Base-by-base conservation (phyloP, 2,329 filamentous ascomycete genomes). In the Calonectria pseudoturangicola region DNA sequence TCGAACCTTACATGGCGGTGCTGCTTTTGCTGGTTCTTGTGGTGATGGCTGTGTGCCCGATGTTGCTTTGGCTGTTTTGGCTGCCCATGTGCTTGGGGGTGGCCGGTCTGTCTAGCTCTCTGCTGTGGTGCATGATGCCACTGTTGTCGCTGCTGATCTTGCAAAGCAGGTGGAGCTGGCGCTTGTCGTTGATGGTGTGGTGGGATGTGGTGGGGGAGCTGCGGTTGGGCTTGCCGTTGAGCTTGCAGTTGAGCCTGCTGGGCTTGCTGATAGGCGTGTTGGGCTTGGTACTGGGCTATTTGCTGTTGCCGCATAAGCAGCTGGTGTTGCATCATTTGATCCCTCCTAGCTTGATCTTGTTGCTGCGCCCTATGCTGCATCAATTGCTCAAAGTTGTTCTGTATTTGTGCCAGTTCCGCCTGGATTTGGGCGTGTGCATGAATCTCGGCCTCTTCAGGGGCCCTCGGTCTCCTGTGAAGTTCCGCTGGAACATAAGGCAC, bases 401-500 rank as follows among this genome's bases (percentile, higher is more conserved):
- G 64, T 21, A 66, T 27, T 16, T 66, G 64, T 9, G 28, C 25
- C 36, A 66, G 25, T 16, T 66, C 64, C 8, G 39, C 48, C n/a
- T 66, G 64, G 16, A 66, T 45, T 21, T 56, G 36, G n/a, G 48
- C 64, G 27, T 43, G 64, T 13, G 48, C 64, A n/a, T 47, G 39
- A 7, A 36, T 50, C 30, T 54, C 48, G 33, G 39, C 30, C 9
- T 60, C 39, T 16, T 45, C 65, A 12, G 21, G 18, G n/a, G 56
- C 43, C 28, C 21, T 21, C 10, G 39, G 51, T 4, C 3, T n/a
- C n/a, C 54, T 41, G 33, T 16, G 54, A 41, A 21, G 36, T 9
- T 39, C 54, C 2, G 54, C 54, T 16, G n/a, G 54, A 15, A 28
- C 33, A n/a, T 41, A 15, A 18, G 21, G 54, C 16, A 27, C 33